Percentiles rank a stretch among this genome's conserved stretches.
These are phyloP conservation scores for Noccaea bulbosa DNA, from an alignment of 345 rosid species.

Conservation along the genomic window DNA sequence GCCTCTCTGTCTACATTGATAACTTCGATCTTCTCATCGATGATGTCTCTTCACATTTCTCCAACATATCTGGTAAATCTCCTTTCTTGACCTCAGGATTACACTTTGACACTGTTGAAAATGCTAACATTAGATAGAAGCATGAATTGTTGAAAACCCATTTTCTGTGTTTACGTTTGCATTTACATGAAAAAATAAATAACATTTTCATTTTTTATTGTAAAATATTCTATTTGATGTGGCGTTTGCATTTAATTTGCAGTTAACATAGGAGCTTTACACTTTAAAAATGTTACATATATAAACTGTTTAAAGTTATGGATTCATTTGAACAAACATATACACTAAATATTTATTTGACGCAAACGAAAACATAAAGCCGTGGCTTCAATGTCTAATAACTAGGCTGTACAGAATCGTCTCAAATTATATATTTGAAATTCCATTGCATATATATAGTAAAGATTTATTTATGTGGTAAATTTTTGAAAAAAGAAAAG, in stretches of 20 bases:
- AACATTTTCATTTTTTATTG: background rate
- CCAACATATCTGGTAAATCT: constrained; percentile 56
- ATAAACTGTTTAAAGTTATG: background rate
- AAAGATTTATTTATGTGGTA: background rate
- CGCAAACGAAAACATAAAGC: background rate
- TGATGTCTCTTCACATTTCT: constrained; percentile 62
- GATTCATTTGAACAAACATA: background rate
- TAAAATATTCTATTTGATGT: background rate
- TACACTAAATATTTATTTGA: background rate
- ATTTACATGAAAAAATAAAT: background rate
- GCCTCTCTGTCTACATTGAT: constrained; percentile 56
- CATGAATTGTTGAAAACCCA: background rate
- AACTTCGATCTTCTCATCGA: constrained; percentile 60
- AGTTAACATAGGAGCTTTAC: background rate
- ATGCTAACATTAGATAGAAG: background rate
- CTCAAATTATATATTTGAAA: background rate
- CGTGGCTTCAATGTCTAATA: background rate
- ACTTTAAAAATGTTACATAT: background rate
- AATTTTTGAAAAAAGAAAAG: background rate
- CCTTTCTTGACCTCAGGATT: constrained; percentile 4
- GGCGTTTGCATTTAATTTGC: background rate
- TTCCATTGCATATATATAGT: background rate
- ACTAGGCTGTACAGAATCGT: background rate
- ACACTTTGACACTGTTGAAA: constrained; percentile 21
- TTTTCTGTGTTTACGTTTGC: background rate